phyloP scores from a whole-genome alignment of 768 basidiomycete species.

The Gautieria morchelliformis region DNA sequence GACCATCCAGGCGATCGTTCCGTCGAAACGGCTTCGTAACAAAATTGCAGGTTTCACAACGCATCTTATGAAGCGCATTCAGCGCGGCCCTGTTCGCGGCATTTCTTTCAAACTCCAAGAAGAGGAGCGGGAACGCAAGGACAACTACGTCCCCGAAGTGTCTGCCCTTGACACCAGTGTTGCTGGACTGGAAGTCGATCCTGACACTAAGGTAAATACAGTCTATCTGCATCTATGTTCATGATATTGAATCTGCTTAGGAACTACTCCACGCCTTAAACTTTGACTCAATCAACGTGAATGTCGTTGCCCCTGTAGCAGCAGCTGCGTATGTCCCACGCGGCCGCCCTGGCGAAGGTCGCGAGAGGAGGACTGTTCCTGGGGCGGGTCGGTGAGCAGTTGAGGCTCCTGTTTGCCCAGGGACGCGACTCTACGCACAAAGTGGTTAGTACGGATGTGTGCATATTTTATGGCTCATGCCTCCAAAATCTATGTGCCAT shows the following conservation, averaged over 20 bases:
- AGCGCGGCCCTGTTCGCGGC: slow-evolving; percentile 94
- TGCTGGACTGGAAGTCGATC: slow-evolving; percentile 74
- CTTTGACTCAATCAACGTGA: slow-evolving; percentile 86
- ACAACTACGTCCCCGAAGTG: slow-evolving; percentile 97
- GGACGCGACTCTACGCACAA: background rate
- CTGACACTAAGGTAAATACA: slow-evolving; percentile 76
- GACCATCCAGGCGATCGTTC: slow-evolving; percentile 66
- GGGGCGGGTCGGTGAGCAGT: slow-evolving; percentile 50
- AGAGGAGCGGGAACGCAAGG: slow-evolving; percentile 98
- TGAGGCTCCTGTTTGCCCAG: background rate
- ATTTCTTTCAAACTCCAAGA: slow-evolving; percentile 99
- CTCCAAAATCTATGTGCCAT: background rate
- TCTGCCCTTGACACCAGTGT: slow-evolving; percentile 82
- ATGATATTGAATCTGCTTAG: slow-evolving; percentile 27
- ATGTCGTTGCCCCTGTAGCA: slow-evolving; percentile 53
- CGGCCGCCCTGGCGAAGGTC: slow-evolving; percentile 41
- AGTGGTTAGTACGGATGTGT: no score
- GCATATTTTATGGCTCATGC: background rate
- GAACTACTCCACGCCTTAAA: slow-evolving; percentile 85
- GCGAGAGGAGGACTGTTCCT: slow-evolving; percentile 68
- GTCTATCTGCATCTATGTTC: background rate
- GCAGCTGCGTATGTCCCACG: slow-evolving; percentile 53
- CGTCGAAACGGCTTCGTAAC: slow-evolving; percentile 98
- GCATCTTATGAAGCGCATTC: slow-evolving; percentile 99
- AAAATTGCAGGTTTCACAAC: slow-evolving; percentile 99